Conservation (phyloP, 441 rosid species). For the Melastoma candidum region DNA sequence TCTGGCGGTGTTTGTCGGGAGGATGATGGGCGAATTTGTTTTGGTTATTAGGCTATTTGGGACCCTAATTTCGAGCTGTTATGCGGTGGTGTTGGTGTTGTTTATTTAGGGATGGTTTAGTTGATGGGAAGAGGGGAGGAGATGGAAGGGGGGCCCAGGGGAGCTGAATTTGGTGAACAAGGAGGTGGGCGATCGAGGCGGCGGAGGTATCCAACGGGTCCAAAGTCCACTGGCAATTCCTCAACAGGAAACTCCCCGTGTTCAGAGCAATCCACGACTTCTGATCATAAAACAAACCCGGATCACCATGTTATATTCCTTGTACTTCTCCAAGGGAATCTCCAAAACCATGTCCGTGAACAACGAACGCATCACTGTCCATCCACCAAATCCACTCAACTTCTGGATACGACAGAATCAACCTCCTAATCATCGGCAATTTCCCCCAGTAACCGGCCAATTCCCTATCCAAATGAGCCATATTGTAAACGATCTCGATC, state of each 20-base stretch:
- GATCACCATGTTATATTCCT: conserved; percentile 67
- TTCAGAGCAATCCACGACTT: conserved; percentile 96
- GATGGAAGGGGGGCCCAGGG: background rate
- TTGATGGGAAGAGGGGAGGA: background rate
- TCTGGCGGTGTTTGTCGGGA: background rate
- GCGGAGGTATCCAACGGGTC: conserved; percentile 56
- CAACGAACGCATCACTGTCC: conserved; percentile 54
- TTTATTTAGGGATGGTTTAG: background rate
- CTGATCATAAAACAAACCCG: conserved; percentile 70
- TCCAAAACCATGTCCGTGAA: conserved; percentile 94
- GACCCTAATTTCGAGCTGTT: too few species aligned
- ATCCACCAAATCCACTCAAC: conserved; percentile 46
- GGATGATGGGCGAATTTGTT: background rate
- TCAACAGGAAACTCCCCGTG: conserved; percentile 79
- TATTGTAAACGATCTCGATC: too few species aligned
- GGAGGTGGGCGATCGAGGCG: background rate
- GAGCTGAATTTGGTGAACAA: conserved; percentile 5
- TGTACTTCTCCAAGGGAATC: conserved; percentile 57
- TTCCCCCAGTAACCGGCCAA: conserved; percentile 70
- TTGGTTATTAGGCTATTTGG: too few species aligned
- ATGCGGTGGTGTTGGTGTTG: background rate
- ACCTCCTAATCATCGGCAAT: conserved; percentile 77
- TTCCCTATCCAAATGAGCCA: too few species aligned
- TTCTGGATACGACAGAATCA: conserved; percentile 86
- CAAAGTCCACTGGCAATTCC: conserved; percentile 92